phyloP scores from a whole-genome alignment of 225 moss, liverwort and hornwort species.

The Pleurozium schreberi region DNA sequence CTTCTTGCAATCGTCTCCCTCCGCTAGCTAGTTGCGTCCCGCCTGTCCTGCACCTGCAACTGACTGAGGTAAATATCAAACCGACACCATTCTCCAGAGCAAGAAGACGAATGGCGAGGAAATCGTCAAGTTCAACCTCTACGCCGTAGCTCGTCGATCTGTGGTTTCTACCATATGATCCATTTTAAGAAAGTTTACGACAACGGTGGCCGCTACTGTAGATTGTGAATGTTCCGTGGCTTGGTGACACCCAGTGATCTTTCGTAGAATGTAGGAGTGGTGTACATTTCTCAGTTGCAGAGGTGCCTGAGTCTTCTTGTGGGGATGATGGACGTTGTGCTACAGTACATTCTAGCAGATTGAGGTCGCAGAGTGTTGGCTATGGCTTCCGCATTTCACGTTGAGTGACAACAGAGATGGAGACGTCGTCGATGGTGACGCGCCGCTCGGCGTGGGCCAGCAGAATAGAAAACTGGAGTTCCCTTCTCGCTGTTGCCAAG shows the following conservation, averaged over 20 bases:
- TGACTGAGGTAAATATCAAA: neutral
- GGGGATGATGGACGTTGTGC: neutral
- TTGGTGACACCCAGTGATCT: neutral
- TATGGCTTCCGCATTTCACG: neutral
- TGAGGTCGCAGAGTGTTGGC: neutral
- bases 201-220: neutral
- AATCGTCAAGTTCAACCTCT: neutral
- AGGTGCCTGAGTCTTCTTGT: neutral
- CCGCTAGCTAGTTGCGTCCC: neutral
- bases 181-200: neutral
- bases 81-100: neutral
- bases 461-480: neutral
- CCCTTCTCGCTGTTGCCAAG: neutral
- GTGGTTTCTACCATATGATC: too few species aligned
- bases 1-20: neutral
- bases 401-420: neutral
- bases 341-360: neutral
- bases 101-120: neutral
- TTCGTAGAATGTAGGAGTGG: neutral
- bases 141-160: neutral
- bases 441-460: neutral
- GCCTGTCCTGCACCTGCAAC: neutral
- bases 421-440: neutral
- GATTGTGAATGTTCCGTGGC: neutral
- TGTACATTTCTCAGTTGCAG: neutral